Evolutionary conservation across 2,329 filamentous ascomycete genomes (phyloP), one percentile per base, ranked within the genome.

Genomic region (Ophiobolus disseminans): DNA sequence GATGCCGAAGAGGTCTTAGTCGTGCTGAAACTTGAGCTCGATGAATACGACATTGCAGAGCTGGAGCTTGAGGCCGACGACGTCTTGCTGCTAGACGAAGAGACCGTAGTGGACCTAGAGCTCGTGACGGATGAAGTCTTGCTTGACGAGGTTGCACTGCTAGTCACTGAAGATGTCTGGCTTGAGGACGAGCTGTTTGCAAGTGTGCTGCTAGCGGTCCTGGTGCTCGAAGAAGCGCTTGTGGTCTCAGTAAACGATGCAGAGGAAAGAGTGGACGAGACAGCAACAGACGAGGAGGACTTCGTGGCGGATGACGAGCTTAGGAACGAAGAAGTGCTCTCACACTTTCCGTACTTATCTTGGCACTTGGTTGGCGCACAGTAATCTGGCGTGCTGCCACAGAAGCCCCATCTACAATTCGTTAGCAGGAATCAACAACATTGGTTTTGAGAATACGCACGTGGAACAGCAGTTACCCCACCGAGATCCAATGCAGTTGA

Each of bases 331-430:
- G 30, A 32, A 19, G n/a, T 26, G 14, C 5, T 7, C 14, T 14
- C 21, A 13, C 39, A 42, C 11, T 20, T 21, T 19, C 39, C 39
- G 19, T 32, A 42, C 3, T 26, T 19, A 31, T n/a, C 8, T 25
- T 42, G 39, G 26, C 64, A 70, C 4, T 54, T 57, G 4, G 50
- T 46, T n/a, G n/a, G n/a, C 4, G 50, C 52, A 28, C 63, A 66
- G 43, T 64, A 48, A 20, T 51, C 61, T 9, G 19, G n/a, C 4
- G 37, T 32, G 39, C 25, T 42, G 16, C 39, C 39, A 31, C 39
- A 42, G 17, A 32, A 42, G 8, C 25, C 25, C 11, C 23, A 42
- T 10, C 26, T 22, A 11, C 4, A 9, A 31, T 7, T 31, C 8
- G 28, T 31, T 13, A 31, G 10, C 13, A 26, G n/a, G n/a, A n/a